Percentiles rank a stretch among this genome's conserved stretches.
phyloP scores from a whole-genome alignment of 768 basidiomycete genomes.

The Tricholoma bakamatsutake region DNA sequence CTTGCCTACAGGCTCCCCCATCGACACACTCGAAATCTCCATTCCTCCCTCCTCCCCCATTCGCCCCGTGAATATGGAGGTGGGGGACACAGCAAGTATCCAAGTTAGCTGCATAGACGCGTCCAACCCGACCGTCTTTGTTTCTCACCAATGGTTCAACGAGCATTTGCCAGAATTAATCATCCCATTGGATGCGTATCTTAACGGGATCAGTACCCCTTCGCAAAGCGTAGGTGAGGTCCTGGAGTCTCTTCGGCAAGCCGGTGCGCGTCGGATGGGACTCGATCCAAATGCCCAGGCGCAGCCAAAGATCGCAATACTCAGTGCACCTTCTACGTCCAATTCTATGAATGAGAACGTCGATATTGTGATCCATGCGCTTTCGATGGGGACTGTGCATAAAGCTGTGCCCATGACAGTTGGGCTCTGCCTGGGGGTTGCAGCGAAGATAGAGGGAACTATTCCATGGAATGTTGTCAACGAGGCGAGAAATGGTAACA shows the following conservation, averaged over 20 bases:
- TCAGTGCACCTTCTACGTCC: conserved; percentile 20
- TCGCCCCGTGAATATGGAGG: not conserved
- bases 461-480: not conserved
- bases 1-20: conserved; percentile 52
- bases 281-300: conserved; percentile 57
- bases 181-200: conserved; percentile 33
- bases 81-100: conserved; percentile 12
- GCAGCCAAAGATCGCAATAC: conserved; percentile 65
- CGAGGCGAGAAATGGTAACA: not conserved
- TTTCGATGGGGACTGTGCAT: conserved; percentile 62
- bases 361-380: conserved; percentile 34
- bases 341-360: conserved; percentile 20
- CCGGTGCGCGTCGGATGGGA: conserved; percentile 55
- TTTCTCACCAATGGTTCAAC: conserved; percentile 40
- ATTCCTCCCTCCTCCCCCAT: conserved; percentile 4
- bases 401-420: conserved; percentile 73
- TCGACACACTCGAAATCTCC: conserved; percentile 36
- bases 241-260: conserved; percentile 50
- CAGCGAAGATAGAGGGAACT: conserved; percentile 13
- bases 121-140: conserved; percentile 70
- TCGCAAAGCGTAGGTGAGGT: conserved; percentile 20
- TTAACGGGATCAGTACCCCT: conserved; percentile 16
- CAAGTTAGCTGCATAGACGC: conserved; percentile 61
- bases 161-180: conserved; percentile 14
- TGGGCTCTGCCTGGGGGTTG: conserved; percentile 63